Conservation (phyloP, 305 asterid genomes). For the Fraxinus dipetala region DNA sequence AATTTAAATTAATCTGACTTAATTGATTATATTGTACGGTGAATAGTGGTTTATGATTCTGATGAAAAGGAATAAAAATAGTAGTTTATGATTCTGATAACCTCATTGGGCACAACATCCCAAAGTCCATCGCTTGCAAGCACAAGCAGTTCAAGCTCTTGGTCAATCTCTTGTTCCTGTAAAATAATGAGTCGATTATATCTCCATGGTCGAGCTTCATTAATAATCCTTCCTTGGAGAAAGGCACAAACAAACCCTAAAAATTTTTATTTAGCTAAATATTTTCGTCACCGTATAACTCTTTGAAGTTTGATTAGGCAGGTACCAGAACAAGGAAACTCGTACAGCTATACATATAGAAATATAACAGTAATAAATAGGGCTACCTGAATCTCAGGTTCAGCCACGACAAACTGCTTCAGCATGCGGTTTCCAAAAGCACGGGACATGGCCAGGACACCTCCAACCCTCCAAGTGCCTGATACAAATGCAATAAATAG, state of each 20-base stretch:
- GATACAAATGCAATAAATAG: constrained; percentile 19
- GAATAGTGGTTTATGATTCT: background rate
- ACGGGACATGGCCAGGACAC: constrained; percentile 99
- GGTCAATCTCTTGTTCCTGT: constrained; percentile 83
- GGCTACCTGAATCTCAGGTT: constrained; percentile 97
- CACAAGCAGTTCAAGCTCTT: constrained; percentile 80
- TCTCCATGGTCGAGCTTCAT: background rate
- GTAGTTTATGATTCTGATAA: constrained; percentile 20
- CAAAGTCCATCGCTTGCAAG: constrained; percentile 97
- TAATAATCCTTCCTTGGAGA: background rate
- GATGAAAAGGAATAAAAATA: background rate
- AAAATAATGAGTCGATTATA: constrained; percentile 11
- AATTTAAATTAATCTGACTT: background rate
- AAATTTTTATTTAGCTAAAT: background rate
- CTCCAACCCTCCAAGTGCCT: constrained; percentile 99
- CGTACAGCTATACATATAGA: background rate
- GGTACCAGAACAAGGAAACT: background rate
- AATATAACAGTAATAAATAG: background rate
- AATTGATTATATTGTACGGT: background rate
- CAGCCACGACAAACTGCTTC: constrained; percentile 94
- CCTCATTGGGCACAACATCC: constrained; percentile 99
- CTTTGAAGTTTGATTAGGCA: background rate
- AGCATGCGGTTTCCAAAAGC: constrained; percentile 99
- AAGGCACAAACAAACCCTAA: background rate
- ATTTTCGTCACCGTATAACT: background rate